These are phyloP conservation scores for Epichloe baconii DNA, from an alignment of 2,329 filamentous ascomycete genomes.

Conservation along the genomic window DNA sequence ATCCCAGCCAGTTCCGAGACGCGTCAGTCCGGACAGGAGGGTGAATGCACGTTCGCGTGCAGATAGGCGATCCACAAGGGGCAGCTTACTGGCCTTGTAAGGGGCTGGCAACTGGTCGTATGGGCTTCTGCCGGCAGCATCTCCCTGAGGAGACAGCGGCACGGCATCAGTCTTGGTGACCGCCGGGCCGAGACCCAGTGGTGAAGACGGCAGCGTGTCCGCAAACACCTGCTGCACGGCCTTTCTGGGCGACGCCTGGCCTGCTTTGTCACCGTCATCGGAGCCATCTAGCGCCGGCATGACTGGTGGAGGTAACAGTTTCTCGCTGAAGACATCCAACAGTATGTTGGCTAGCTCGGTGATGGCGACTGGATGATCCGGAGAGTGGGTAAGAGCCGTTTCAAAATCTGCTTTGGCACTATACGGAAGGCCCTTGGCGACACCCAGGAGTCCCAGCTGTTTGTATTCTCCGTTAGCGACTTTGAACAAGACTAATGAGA, in stretches of 20 bases:
- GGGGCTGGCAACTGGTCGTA: constrained; percentile 33
- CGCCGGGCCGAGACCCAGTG: constrained; percentile 31
- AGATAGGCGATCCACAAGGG: constrained; percentile 69
- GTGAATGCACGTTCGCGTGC: constrained; percentile 81
- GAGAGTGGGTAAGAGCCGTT: constrained; percentile 62
- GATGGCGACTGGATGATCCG: constrained; percentile 68
- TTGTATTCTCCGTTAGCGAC: not conserved
- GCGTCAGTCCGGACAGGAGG: constrained; percentile 70
- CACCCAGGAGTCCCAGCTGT: constrained; percentile 54
- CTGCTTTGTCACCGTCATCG: not conserved
- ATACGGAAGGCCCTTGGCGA: constrained; percentile 49
- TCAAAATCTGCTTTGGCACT: constrained; percentile 69
- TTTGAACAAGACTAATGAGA: not conserved
- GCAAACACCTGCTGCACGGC: constrained; percentile 1
- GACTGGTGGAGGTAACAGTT: constrained; percentile 45
- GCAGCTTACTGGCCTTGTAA: constrained; percentile 48
- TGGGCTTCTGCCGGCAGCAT: constrained; percentile 8
- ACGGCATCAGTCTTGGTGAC: constrained; percentile 10
- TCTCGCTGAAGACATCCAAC: constrained; percentile 68
- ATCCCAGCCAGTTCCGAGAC: constrained; percentile 80
- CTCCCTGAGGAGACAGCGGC: constrained; percentile 9
- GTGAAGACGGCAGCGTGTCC: constrained; percentile 26
- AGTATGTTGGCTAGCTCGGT: constrained; percentile 75
- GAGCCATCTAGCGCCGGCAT: constrained; percentile 27
- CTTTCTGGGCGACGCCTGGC: not conserved